Evolutionary conservation across 306 rosid genomes (phyloP).

Genomic region (Lablab purpureus): DNA sequence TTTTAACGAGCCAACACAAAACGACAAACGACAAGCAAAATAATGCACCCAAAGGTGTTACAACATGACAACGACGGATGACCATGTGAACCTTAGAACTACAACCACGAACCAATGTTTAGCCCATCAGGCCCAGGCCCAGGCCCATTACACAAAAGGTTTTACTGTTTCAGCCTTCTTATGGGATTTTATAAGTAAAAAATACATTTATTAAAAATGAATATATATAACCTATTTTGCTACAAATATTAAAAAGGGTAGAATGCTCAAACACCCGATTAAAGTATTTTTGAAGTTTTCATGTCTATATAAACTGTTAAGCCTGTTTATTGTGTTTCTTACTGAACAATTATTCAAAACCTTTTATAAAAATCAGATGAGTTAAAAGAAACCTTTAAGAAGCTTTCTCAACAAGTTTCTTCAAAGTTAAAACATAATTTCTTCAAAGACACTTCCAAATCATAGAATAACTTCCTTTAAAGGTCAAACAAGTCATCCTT

Average conservation of each 20-base stretch:
- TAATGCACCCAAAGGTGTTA: slow-evolving; percentile 16
- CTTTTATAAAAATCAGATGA: too few species aligned
- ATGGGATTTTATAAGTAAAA: too few species aligned
- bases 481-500: not conserved
- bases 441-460: not conserved
- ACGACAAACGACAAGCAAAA: slow-evolving; percentile 51
- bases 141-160: not conserved
- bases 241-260: not conserved
- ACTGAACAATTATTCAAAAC: not conserved
- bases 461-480: not conserved
- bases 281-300: not conserved
- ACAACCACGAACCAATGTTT: not conserved
- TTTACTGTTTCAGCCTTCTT: not conserved
- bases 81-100: slow-evolving; percentile 3
- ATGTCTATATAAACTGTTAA: not conserved
- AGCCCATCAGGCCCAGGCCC: not conserved
- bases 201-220: not conserved
- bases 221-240: not conserved
- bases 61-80: slow-evolving; percentile 18
- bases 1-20: not conserved
- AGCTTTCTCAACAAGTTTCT: not conserved
- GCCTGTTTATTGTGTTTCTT: not conserved
- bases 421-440: not conserved
- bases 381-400: not conserved
- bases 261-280: not conserved